phyloP scores from a whole-genome alignment of 2,329 filamentous ascomycete species.

The Colletotrichum lentis region DNA sequence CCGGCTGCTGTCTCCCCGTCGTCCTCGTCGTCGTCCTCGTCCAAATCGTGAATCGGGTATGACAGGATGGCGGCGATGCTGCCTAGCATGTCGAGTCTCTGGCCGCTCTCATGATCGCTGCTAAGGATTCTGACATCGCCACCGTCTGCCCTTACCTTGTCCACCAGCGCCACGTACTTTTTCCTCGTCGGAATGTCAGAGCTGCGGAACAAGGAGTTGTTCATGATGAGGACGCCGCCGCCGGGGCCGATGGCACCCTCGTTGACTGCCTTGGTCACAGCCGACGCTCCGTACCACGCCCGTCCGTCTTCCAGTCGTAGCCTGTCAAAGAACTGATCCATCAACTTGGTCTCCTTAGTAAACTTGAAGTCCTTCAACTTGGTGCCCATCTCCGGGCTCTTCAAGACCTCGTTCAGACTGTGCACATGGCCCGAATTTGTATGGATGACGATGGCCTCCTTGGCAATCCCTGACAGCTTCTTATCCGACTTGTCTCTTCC shows the following conservation, averaged over 20 bases:
- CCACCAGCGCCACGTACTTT: slow-evolving; percentile 84
- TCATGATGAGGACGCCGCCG: slow-evolving; percentile 85
- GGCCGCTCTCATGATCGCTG: slow-evolving; percentile 92
- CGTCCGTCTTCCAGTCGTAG: slow-evolving; percentile 85
- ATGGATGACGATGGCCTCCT: slow-evolving; percentile 78
- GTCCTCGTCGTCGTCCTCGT: slow-evolving; percentile 68
- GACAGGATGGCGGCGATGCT: slow-evolving; percentile 91
- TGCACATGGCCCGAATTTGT: slow-evolving; percentile 87
- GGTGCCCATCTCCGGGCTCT: slow-evolving; percentile 77
- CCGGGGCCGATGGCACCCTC: slow-evolving; percentile 89
- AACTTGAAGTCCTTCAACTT: slow-evolving; percentile 89
- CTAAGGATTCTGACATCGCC: slow-evolving; percentile 91
- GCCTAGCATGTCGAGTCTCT: slow-evolving; percentile 81
- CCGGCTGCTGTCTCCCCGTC: slow-evolving; percentile 40
- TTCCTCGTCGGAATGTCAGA: slow-evolving; percentile 79
- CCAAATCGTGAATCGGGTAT: slow-evolving; percentile 83
- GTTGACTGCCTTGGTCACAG: slow-evolving; percentile 82
- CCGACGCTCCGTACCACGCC: slow-evolving; percentile 87
- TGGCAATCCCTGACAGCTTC: slow-evolving; percentile 67
- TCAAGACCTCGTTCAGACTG: slow-evolving; percentile 85
- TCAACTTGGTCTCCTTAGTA: slow-evolving; percentile 79
- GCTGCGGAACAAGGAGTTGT: slow-evolving; percentile 85
- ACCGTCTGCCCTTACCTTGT: slow-evolving; percentile 85
- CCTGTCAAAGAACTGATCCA: slow-evolving; percentile 83
- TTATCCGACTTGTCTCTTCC: slow-evolving; percentile 70